These are phyloP conservation scores for Fragaria vesca DNA, from an alignment of 306 rosid genomes.

Conservation along the genomic window DNA sequence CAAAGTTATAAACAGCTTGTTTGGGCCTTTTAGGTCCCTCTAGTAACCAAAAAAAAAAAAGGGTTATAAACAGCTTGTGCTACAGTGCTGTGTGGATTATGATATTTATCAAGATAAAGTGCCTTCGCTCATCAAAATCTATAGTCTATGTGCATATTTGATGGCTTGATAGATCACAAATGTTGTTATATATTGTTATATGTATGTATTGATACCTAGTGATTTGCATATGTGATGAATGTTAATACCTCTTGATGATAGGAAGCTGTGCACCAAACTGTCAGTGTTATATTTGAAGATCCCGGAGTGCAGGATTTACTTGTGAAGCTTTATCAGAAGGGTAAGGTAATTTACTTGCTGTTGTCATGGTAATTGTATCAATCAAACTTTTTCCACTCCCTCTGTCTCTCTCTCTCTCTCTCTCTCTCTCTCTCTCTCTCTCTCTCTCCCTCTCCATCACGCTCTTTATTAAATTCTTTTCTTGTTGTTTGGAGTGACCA, in stretches of 20 bases:
- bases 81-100: background rate
- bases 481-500: background rate
- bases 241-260: slow-evolving; percentile 29
- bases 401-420: background rate
- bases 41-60: too few relatives aligned
- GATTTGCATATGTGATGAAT: background rate
- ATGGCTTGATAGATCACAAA: background rate
- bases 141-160: background rate
- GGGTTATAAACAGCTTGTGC: background rate
- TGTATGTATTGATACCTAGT: background rate
- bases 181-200: background rate
- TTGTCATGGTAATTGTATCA: background rate
- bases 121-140: background rate
- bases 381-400: background rate
- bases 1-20: background rate
- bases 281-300: slow-evolving; percentile 92
- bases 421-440: too few relatives aligned
- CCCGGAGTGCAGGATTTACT: slow-evolving; percentile 97
- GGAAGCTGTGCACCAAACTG: slow-evolving; percentile 98
- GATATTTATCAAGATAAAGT: background rate
- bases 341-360: slow-evolving; percentile 29
- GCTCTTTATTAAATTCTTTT: background rate
- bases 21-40: too few relatives aligned
- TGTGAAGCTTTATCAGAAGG: slow-evolving; percentile 72
- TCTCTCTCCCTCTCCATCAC: background rate